Conservation (phyloP, 129 eudicot species). For the Helichrysum umbraculigerum region DNA sequence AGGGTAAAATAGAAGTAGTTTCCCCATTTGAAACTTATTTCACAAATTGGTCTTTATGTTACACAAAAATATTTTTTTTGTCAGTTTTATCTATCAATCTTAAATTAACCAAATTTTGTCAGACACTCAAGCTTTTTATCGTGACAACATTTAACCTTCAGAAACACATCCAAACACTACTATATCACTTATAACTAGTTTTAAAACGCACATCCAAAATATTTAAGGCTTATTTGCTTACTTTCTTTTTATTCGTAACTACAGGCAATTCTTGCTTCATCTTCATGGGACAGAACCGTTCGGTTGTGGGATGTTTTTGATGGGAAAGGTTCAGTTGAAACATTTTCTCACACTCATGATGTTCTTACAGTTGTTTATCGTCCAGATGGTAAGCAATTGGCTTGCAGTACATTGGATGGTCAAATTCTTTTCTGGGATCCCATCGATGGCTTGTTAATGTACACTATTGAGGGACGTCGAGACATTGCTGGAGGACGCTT, state of each 20-base stretch:
- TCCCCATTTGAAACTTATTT: too few relatives aligned
- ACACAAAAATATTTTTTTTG: too few relatives aligned
- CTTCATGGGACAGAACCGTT: slow-evolving; percentile 97
- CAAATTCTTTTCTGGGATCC: slow-evolving; percentile 98
- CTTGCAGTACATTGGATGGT: slow-evolving; percentile 93
- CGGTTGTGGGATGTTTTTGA: slow-evolving; percentile 96
- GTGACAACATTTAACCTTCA: too few relatives aligned
- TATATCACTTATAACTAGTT: too few relatives aligned
- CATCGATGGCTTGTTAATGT: slow-evolving; percentile 72
- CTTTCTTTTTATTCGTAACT: neutral
- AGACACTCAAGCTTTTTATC: too few relatives aligned
- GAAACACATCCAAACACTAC: too few relatives aligned
- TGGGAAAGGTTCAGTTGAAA: slow-evolving; percentile 86
- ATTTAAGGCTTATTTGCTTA: neutral
- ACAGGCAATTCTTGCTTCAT: slow-evolving; percentile 84
- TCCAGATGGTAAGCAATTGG: slow-evolving; percentile 97
- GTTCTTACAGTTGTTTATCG: slow-evolving; percentile 92
- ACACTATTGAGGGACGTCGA: slow-evolving; percentile 92
- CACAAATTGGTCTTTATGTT: too few relatives aligned
- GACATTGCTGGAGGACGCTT: slow-evolving; percentile 97
- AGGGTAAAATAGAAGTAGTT: too few relatives aligned
- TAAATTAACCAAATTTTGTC: too few relatives aligned
- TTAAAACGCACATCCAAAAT: neutral
- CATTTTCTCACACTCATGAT: slow-evolving; percentile 85
- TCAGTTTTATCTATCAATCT: too few relatives aligned